These are phyloP conservation scores for Selenicereus undatus DNA, from an alignment of 148 eudicot species.

Conservation along the genomic window DNA sequence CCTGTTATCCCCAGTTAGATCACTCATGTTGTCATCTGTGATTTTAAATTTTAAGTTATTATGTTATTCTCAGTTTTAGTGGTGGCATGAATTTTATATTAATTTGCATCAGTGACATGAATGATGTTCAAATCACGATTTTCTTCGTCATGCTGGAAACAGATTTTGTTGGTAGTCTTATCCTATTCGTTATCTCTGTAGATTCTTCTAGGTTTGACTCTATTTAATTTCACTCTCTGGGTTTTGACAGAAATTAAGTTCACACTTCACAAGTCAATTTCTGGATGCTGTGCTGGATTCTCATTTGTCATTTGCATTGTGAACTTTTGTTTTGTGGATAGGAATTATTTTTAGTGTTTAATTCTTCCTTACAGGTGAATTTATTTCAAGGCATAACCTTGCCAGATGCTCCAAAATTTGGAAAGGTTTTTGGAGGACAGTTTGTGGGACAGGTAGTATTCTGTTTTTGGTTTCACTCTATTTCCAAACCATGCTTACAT, in stretches of 20 bases:
- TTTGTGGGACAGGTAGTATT: conserved; percentile 81
- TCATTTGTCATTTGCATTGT: neutral
- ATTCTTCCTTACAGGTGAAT: conserved; percentile 51
- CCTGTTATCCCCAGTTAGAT: neutral
- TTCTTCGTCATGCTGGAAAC: conserved; percentile 5
- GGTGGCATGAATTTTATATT: neutral
- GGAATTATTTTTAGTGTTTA: neutral
- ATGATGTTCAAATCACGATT: neutral
- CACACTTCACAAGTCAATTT: neutral
- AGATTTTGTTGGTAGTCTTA: neutral
- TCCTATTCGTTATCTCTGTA: neutral
- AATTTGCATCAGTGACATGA: neutral
- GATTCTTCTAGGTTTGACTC: neutral
- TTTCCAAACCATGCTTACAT: neutral
- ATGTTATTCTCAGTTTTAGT: neutral
- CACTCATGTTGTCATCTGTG: neutral
- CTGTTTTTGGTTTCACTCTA: conserved; percentile 11
- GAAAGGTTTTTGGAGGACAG: conserved; percentile 93
- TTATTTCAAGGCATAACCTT: conserved; percentile 84
- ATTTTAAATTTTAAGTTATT: neutral
- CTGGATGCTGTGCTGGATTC: neutral
- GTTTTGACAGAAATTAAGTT: neutral
- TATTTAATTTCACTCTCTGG: neutral
- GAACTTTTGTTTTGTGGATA: neutral
- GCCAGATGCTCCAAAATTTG: conserved; percentile 80